Evolutionary conservation across 2,329 filamentous ascomycete genomes (phyloP).

Genomic region (Boeremia exigua): DNA sequence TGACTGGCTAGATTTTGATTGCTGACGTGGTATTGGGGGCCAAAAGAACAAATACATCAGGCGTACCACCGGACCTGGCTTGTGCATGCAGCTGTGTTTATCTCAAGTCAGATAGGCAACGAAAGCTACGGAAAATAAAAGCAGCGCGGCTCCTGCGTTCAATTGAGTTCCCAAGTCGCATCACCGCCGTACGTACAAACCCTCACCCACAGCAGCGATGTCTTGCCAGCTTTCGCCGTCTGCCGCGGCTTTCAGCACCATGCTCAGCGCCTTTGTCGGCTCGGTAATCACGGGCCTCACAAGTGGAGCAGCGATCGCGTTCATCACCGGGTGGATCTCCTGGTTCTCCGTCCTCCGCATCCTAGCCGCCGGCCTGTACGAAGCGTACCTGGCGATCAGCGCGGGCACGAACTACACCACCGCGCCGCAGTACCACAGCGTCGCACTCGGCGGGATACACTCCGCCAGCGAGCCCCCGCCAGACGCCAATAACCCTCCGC

Average conservation of each 20-base stretch:
- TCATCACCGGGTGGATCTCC: conserved; percentile 1
- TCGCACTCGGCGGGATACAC: neutral
- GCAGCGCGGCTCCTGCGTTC: neutral
- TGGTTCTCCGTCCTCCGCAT: conserved; percentile 5
- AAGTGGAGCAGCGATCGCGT: conserved; percentile 1
- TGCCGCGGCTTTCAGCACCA: conserved; percentile 3
- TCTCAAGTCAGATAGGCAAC: neutral
- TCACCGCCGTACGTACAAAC: neutral
- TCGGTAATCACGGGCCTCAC: conserved; percentile 2
- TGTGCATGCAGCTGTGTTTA: neutral
- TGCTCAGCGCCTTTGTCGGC: conserved; percentile 4
- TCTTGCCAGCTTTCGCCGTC: neutral
- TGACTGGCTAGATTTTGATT: neutral
- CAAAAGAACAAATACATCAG: neutral
- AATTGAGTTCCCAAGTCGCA: neutral
- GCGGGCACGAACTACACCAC: neutral
- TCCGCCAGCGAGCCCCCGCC: too few relatives aligned
- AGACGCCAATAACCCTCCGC: too few relatives aligned
- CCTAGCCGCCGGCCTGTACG: neutral
- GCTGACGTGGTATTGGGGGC: neutral
- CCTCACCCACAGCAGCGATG: neutral
- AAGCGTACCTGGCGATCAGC: neutral
- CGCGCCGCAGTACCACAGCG: neutral
- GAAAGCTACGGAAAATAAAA: neutral
- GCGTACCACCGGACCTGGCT: neutral